A percentile compares a stretch with the other conserved stretches of the same genome.
These are phyloP conservation scores for Aeschynomene evenia DNA, from an alignment of 306 rosid species.

Conservation along the genomic window DNA sequence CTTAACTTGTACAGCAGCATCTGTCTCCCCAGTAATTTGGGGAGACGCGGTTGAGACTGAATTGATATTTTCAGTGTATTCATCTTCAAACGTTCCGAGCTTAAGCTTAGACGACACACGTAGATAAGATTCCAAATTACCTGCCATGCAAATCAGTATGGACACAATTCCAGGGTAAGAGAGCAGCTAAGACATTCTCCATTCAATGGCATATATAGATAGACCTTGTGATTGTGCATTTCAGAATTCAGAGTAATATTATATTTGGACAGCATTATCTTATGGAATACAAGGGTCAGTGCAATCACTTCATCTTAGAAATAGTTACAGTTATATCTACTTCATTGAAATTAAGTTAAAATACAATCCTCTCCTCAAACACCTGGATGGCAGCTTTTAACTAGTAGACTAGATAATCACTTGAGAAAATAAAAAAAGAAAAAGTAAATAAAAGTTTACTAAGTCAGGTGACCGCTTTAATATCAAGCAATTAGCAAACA, in stretches of 20 bases:
- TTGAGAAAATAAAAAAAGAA: not conserved
- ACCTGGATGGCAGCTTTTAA: not conserved
- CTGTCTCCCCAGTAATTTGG: conserved; percentile 50
- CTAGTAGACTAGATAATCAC: not conserved
- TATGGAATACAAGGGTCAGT: not conserved
- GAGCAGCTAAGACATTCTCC: conserved; percentile 26
- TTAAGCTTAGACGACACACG: conserved; percentile 83
- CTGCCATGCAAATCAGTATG: conserved; percentile 44
- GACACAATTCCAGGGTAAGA: conserved; percentile 26
- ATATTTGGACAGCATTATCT: conserved; percentile 5
- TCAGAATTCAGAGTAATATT: conserved; percentile 1
- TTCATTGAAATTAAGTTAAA: conserved; percentile 5
- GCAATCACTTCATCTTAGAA: not conserved
- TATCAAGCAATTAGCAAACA: conserved; percentile 33
- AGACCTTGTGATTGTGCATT: not conserved
- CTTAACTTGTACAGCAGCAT: conserved; percentile 60
- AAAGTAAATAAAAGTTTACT: not conserved
- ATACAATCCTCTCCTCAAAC: not conserved
- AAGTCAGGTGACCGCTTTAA: conserved; percentile 2
- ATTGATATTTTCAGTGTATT: conserved; percentile 37
- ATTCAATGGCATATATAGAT: not conserved
- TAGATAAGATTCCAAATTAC: conserved; percentile 61
- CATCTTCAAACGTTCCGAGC: conserved; percentile 66
- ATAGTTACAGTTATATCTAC: conserved; percentile 5
- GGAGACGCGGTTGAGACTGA: conserved; percentile 34